phyloP scores from a whole-genome alignment of 2,329 filamentous ascomycete genomes.

The Sclerotinia trifoliorum region DNA sequence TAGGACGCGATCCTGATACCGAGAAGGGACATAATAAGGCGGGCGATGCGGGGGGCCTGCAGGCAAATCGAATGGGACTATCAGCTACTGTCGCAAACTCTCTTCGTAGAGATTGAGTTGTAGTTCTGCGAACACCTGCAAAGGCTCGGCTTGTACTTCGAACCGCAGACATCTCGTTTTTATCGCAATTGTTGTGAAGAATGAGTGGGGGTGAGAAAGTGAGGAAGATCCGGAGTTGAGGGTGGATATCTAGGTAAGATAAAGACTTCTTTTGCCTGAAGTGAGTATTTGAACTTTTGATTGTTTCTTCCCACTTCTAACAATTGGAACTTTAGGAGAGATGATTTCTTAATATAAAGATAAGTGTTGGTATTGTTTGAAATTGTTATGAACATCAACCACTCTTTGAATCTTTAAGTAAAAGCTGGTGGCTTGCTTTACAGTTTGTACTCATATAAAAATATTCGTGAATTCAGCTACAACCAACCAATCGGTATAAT shows the following conservation, averaged over 20 bases:
- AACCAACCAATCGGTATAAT: conserved; percentile 22
- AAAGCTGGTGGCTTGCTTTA: conserved; percentile 2
- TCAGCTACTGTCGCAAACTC: conserved; percentile 22
- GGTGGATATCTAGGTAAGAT: conserved; percentile 9
- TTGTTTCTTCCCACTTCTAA: neutral
- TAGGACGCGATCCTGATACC: conserved; percentile 17
- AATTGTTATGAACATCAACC: neutral
- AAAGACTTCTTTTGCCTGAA: conserved; percentile 14
- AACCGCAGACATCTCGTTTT: conserved; percentile 27
- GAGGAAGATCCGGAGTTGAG: conserved; percentile 11
- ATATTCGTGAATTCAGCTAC: conserved; percentile 5
- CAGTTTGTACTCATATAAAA: conserved; percentile 15
- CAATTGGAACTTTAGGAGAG: neutral
- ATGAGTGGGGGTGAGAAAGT: conserved; percentile 1
- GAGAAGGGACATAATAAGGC: conserved; percentile 16
- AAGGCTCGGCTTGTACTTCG: conserved; percentile 22
- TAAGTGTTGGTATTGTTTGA: neutral
- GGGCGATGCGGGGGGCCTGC: conserved; percentile 13
- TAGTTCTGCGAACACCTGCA: conserved; percentile 21
- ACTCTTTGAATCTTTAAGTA: neutral
- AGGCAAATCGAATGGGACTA: conserved; percentile 19
- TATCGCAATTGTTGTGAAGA: neutral
- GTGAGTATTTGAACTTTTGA: neutral
- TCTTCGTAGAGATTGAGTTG: conserved; percentile 24
- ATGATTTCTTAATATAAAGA: neutral